Conservation (phyloP, 129 eudicot genomes). For the Pulicaria dysenterica region DNA sequence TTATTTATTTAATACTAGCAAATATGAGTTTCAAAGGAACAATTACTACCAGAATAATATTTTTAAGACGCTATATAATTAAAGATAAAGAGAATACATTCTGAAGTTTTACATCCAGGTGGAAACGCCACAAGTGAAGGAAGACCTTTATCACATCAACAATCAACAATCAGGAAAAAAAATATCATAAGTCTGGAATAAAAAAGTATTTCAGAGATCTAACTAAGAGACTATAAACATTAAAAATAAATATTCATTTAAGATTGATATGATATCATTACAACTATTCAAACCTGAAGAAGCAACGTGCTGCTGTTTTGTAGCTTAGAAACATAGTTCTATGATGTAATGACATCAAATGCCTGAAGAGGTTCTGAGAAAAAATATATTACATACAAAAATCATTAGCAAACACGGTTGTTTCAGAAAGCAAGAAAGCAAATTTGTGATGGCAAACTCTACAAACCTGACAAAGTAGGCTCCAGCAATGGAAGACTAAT, state of each 20-base stretch:
- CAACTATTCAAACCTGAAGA: slow-evolving; percentile 55
- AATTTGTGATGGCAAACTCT: slow-evolving; percentile 22
- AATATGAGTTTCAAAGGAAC: slow-evolving; percentile 11
- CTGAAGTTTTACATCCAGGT: slow-evolving; percentile 74
- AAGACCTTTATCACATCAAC: slow-evolving; percentile 56
- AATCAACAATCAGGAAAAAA: slow-evolving; percentile 18
- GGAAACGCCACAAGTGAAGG: slow-evolving; percentile 81
- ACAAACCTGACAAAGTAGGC: slow-evolving; percentile 61
- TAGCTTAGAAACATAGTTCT: slow-evolving; percentile 51
- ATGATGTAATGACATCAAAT: slow-evolving; percentile 47
- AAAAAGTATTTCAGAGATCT: background rate
- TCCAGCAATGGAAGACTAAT: slow-evolving; percentile 66
- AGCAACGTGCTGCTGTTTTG: slow-evolving; percentile 58
- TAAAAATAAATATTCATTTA: slow-evolving; percentile 6
- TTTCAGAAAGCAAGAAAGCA: slow-evolving; percentile 3
- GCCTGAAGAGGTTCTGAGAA: slow-evolving; percentile 48
- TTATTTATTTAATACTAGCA: slow-evolving; percentile 20
- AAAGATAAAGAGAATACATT: slow-evolving; percentile 44
- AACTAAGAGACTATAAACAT: background rate
- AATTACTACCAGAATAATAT: slow-evolving; percentile 11
- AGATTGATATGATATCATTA: slow-evolving; percentile 6
- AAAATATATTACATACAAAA: slow-evolving; percentile 22
- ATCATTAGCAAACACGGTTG: slow-evolving; percentile 1
- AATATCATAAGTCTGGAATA: background rate
- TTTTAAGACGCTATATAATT: background rate